Base-by-base conservation (phyloP, 2,329 filamentous ascomycete species). In the Bipolaris zeicola region DNA sequence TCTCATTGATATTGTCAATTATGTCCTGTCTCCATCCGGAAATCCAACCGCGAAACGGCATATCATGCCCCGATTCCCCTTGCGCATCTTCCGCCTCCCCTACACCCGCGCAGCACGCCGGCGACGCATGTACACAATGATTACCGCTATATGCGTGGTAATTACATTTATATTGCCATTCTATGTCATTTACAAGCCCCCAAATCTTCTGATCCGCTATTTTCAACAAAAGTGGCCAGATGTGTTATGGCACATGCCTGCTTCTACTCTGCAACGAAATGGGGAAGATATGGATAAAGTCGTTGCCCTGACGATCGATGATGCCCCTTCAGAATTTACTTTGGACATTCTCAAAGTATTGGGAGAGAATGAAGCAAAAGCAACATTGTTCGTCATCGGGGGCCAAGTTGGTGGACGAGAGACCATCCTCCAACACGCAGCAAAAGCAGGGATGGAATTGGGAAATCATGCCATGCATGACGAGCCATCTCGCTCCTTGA, bases 381-480 rank as follows among this genome's bases (percentile, higher is more conserved):
- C 92, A 0, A 96, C 92, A 0, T 95, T 96, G 74, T 97, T 96
- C 75, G 83, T 96, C 31, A 96, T 96, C 66, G 92, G 92, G 7
- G 83, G 83, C 2, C 92, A 96, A 77, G 87, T 91, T 8, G 64
- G 79, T 0, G 85, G 83, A 3, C 74, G 82, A 44, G 76, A 82
- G 46, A 71, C 68, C 5, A 74, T 84, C 57, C 74, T 89, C 46
- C 67, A 75, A 55, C 73, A 82, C 7, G 74, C 87, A 37, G 67
- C 89, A 3, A 79, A 81, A 28, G 72, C 83, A 4, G 85, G 85
- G 3, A 78, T 79, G 44, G 82, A 82, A 79, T 80, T 96, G 3
- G 92, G 85, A 22, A 96, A 96, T 77, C 92, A 96, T 76, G 92
- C 90, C 8, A 93, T 95, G 91, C 85, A 87, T 73, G 92, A 96